Base-by-base conservation (phyloP, 768 basidiomycete genomes). In the Termitomyces heimii region DNA sequence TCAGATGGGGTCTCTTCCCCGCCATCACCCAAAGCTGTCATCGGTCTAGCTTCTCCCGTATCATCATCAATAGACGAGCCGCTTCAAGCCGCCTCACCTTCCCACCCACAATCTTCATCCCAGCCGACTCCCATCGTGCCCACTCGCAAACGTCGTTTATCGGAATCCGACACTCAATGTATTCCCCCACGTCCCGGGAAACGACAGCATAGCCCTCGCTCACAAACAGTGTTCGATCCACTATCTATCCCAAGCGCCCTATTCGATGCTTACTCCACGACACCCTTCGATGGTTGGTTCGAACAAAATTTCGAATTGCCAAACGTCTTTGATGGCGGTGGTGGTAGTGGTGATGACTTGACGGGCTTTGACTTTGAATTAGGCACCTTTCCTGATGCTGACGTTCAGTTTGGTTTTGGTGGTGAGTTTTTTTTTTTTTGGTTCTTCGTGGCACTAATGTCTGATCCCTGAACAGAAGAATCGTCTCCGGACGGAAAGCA, bases 131-230 rank as follows among this genome's bases (percentile, higher is more conserved):
- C 24, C 24, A 26, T 4, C 10, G 28, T 32, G n/a, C 49, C 50
- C 20, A 70, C 60, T 28, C 70, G 73, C 14, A 77, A 77, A 60
- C 72, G 77, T 26, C 67, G 71, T 1, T 56, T 75, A 16, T 78
- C 76, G 3, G 71, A 75, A 12, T 55, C 63, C 2, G 69, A 67
- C 13, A 43, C 45, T 2, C 39, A 57, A 1, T 28, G 44, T 3
- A 29, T 55, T 43, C 39, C 66, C 0, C 75, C 75, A 39, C 68
- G 67, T 20, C 66, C 68, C 0, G 56, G 66, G 4, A 59, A 44
- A 1, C 22, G 53, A 28, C 58, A 66, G 2, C 26, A 49, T 22
- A 20, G 53, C 39, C 66, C 70, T 5, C 66, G 63, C 9, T 49
- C 62, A 1, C 68, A 71, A 20, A 26, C 66, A 1, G 67, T 67